A percentile compares a stretch with the other conserved stretches of the same genome.
phyloP scores from a whole-genome alignment of 1,284 basidiomycete species.

The Exobasidium rhododendri region DNA sequence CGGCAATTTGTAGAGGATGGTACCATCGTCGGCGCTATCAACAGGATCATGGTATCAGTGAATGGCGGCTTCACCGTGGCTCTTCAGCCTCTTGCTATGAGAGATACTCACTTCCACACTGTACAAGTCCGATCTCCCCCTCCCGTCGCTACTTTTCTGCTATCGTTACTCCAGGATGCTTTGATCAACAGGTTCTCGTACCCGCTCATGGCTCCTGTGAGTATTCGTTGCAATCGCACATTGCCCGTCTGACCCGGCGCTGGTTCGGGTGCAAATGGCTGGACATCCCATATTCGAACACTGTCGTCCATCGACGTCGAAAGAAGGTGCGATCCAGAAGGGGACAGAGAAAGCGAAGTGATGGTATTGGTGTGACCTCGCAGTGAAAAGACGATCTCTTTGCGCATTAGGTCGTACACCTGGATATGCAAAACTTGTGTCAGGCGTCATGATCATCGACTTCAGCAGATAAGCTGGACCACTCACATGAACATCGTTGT shows the following conservation, averaged over 20 bases:
- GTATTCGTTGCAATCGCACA: slow-evolving; percentile 43
- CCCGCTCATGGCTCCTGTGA: slow-evolving; percentile 45
- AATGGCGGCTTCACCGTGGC: no score
- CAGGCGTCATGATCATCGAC: no score
- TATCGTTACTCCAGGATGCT: slow-evolving; percentile 41
- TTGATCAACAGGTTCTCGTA: slow-evolving; percentile 49
- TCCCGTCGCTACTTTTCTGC: slow-evolving; percentile 42
- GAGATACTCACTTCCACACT: slow-evolving; percentile 34
- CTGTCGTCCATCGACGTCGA: slow-evolving; percentile 48
- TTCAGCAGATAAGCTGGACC: no score
- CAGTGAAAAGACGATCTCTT: slow-evolving; percentile 36
- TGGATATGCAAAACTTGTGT: no score
- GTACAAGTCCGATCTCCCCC: slow-evolving; percentile 50
- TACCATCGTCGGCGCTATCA: background rate
- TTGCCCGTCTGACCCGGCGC: slow-evolving; percentile 28
- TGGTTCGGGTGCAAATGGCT: slow-evolving; percentile 51
- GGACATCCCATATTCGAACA: slow-evolving; percentile 52
- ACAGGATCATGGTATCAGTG: no score
- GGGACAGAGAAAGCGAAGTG: slow-evolving; percentile 40
- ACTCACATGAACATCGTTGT: slow-evolving; percentile 50
- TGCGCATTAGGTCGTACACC: slow-evolving; percentile 39
- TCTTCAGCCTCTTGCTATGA: background rate
- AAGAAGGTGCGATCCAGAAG: slow-evolving; percentile 49
- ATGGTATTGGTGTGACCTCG: slow-evolving; percentile 46
- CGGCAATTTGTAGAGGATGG: slow-evolving; percentile 29